Evolutionary conservation across 78 protist species (phyloP), one percentile per base, ranked within the genome.

Genomic region (Dictyostelium firmibasis): DNA sequence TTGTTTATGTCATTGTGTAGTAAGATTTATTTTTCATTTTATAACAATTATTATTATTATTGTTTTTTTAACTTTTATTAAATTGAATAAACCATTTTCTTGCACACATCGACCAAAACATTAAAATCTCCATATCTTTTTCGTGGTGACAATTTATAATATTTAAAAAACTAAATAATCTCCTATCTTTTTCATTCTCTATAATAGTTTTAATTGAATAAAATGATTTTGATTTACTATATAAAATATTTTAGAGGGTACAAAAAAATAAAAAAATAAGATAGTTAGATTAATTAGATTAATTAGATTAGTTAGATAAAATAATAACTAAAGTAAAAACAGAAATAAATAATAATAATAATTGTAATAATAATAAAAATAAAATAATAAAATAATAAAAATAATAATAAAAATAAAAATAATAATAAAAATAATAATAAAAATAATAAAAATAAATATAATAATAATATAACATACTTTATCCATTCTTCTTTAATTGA

Each of bases 401-500:
- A 41, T 41, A 41, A 41, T 41, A 41, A 41, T 41, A 41, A 41
- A 5, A 41, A 41, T 41, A 41, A 13, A 9, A 67, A 6, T 50
- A 81, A 35, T 44, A 53, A n/a, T 72, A 72, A 72, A 33, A 35
- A 33, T 72, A 72, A 72, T 35, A 33, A 25, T 27, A 14, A 72
- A 33, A 33, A 25, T 33, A 7, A 11, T 35, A 25, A 27, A 7
- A 72, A 6, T 33, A 72, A 38, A 43, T 9, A 27, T 43, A 4
- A 9, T 29, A 69, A 20, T n/a, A 69, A 69, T 69, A 29, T n/a
- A n/a, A n/a, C n/a, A n/a, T 88, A 88, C 93, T 79, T 88, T 76
- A 88, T 88, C 93, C 93, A 88, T 79, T 88, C 93, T n/a, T 88
- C 93, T 79, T 79, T 88, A 25, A 88, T 9, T 23, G 78, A 10